Base-by-base conservation (phyloP, 805 yeast species). In the Cyberlindnera xylosilytica region DNA sequence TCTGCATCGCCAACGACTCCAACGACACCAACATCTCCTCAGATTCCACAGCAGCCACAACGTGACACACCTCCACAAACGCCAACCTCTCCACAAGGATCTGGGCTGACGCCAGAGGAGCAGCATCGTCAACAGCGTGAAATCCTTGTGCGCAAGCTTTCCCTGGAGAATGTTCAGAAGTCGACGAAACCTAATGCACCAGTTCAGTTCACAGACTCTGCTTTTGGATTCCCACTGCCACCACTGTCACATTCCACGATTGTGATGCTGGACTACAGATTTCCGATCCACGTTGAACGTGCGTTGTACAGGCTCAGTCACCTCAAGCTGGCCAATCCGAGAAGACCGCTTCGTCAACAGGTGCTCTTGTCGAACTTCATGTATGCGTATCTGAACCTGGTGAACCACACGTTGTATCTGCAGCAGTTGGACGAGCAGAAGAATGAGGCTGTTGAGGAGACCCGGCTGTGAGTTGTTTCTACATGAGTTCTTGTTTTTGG, bases 301-400 rank as follows among this genome's bases (percentile, higher is more conserved):
- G 99, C 99, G 0, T 86, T 93, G 39, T 93, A 93, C 63, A 70
- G 99, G 43, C 70, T 93, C 42, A 86, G 96, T 40, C 99, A 93
- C 64, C 68, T 93, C 60, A 93, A 93, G 62, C 72, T 93, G 50
- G 96, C 98, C 20, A 95, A 93, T 63, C 91, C 98, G 1, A 85
- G 88, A 58, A 71, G 98, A 45, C 93, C 95, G 22, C 67, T 93
- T 48, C 74, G 89, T 29, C 97, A 93, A 61, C 99, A 93, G 61
- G 99, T 93, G 2, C 63, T 93, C 38, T 66, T 93, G 50, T 87
- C 97, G 45, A 93, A 93, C 62, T 93, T 93, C 76, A 93, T 93
- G 99, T 93, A 93, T 60, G 91, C 97, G 0, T 93, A 93, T 64
- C 74, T 93, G 70, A 91, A 93, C 59, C 70, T 93, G 63, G 96